Evolutionary conservation across 495 filamentous ascomycete species (phyloP), one percentile per base, ranked within the genome.

Genomic region (Cetradonia linearis): DNA sequence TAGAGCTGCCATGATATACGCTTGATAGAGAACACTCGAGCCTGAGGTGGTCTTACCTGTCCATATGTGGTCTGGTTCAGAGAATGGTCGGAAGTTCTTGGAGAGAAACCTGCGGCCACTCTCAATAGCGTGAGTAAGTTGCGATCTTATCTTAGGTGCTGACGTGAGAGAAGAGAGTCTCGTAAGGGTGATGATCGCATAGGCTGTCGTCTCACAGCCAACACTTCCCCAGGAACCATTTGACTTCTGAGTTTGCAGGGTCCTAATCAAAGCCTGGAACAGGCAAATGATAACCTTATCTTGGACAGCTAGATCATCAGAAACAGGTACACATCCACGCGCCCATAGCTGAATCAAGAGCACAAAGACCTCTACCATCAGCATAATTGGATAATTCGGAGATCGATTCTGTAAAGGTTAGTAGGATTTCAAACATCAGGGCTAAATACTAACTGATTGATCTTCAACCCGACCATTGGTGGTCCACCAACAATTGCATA

Each of bases 251-350:
- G 46, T 47, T 30, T 62, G 63, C 11, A 64, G 44, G 20, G 58
- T 64, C 20, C 63, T 62, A 2, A 40, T 65, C 1, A 65, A 40
- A 55, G 59, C 63, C n/a, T 65, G 63, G 18, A 62, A 65, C 5
- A 65, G 63, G 34, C 55, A 65, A n/a, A 65, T 62, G 56, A 62
- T 37, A 10, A 65, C 59, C 27, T 65, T 65, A 18, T 65, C 40
- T 40, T 54, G 62, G 23, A 61, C 46, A 5, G 54, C 40, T 47
- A 49, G 47, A 31, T 62, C 59, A 5, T 65, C 55, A n/a, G 56
- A 37, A 33, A 62, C 31, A 13, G 59, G 55, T 6, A 61, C 55
- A 16, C 62, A 58, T 9, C 63, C 59, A 25, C 38, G 53, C 16
- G 55, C 63, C 63, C 63, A 62, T 23, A 62, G 27, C 13, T 52